Evolutionary conservation across 2,329 filamentous ascomycete genomes (phyloP).

Genomic region (Aspergillus persii): DNA sequence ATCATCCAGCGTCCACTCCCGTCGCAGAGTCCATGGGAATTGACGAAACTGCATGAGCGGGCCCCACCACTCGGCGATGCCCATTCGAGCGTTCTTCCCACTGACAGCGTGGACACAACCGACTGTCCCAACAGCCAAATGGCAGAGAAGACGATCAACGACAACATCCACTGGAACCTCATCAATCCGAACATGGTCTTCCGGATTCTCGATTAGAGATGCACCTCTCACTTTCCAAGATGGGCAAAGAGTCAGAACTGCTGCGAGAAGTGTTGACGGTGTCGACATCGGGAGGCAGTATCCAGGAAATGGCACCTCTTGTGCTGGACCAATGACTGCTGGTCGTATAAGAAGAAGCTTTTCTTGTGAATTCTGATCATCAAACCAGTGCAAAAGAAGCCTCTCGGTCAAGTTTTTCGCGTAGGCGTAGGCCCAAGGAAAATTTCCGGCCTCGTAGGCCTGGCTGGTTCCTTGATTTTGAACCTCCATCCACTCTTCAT

Average conservation of each 20-base stretch:
- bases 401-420: conserved; percentile 17
- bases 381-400: conserved; percentile 1
- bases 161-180: conserved; percentile 12
- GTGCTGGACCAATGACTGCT: conserved; percentile 10
- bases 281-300: conserved; percentile 10
- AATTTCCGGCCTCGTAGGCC: too few species aligned
- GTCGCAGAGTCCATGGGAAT: not conserved
- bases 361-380: not conserved
- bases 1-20: not conserved
- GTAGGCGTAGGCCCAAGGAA: conserved; percentile 16
- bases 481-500: too few species aligned
- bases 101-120: conserved; percentile 10
- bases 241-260: conserved; percentile 1
- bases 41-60: conserved; percentile 1
- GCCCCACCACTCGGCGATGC: not conserved
- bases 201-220: not conserved
- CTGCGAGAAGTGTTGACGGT: conserved; percentile 1
- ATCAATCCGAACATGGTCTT: not conserved
- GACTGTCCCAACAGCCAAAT: conserved; percentile 4
- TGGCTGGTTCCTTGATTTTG: too few species aligned
- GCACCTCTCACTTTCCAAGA: not conserved
- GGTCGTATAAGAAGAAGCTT: conserved; percentile 16
- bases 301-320: conserved; percentile 5
- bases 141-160: conserved; percentile 7
- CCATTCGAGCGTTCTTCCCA: not conserved